phyloP scores from a whole-genome alignment of 164 flowering plant species.

The Tetracentron sinense region DNA sequence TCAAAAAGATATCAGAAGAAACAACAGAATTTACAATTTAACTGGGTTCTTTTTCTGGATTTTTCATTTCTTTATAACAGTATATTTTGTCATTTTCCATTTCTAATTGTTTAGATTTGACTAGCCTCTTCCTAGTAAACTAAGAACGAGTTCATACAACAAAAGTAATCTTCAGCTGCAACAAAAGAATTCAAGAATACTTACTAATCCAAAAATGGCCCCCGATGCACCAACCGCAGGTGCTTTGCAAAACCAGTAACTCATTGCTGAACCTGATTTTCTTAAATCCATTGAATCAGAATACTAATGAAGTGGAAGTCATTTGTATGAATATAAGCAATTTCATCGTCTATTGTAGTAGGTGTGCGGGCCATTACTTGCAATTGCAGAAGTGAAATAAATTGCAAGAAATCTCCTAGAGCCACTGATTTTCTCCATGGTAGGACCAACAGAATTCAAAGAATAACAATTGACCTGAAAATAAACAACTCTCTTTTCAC shows the following conservation, averaged over 20 bases:
- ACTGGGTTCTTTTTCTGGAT: no score
- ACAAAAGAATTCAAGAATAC: constrained; percentile 14
- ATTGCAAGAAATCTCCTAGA: constrained; percentile 69
- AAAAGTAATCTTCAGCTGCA: not conserved
- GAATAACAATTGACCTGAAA: constrained; percentile 86
- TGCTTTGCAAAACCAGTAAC: constrained; percentile 67
- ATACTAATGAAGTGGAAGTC: constrained; percentile 4
- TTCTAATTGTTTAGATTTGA: no score
- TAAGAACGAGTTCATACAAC: not conserved
- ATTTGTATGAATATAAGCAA: constrained; percentile 14
- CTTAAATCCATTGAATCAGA: constrained; percentile 18
- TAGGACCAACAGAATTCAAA: constrained; percentile 77
- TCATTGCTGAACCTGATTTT: constrained; percentile 69
- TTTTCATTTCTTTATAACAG: no score
- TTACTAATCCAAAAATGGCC: constrained; percentile 90
- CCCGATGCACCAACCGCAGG: constrained; percentile 97
- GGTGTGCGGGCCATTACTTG: constrained; percentile 52
- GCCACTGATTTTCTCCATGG: constrained; percentile 64
- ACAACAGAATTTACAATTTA: no score
- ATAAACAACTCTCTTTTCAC: not conserved
- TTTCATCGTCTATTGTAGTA: constrained; percentile 11
- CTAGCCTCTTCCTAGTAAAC: no score
- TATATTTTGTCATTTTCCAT: no score
- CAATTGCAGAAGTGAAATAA: constrained; percentile 71
- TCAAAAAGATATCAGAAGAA: no score